These are phyloP conservation scores for Fusarium robinianum DNA, from an alignment of 2,329 filamentous ascomycete species.

Conservation along the genomic window DNA sequence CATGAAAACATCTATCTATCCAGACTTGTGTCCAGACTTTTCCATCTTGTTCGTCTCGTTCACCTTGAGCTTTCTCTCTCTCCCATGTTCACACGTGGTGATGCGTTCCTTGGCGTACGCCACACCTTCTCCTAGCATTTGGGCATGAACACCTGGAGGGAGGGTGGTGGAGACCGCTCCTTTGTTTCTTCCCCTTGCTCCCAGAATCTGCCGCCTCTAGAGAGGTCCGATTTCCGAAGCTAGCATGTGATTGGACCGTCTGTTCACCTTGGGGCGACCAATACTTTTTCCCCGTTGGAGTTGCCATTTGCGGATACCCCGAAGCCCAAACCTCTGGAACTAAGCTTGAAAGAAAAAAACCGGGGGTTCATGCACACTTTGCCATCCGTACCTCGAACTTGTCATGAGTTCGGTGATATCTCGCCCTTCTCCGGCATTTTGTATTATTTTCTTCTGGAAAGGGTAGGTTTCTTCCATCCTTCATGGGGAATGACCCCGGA, in stretches of 20 bases:
- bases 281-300: constrained; percentile 28
- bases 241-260: constrained; percentile 22
- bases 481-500: no score
- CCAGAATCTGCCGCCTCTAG: background rate
- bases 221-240: constrained; percentile 10
- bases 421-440: no score
- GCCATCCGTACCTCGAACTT: no score
- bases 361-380: no score
- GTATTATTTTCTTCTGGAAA: no score
- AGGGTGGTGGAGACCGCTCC: constrained; percentile 2
- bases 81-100: constrained; percentile 4
- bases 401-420: no score
- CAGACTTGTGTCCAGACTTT: background rate
- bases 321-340: constrained; percentile 7
- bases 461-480: no score
- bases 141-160: constrained; percentile 21
- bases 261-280: constrained; percentile 18
- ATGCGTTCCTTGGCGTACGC: constrained; percentile 16
- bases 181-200: background rate
- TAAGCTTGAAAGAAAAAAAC: no score
- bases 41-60: background rate
- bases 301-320: constrained; percentile 7
- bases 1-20: constrained; percentile 25
- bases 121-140: constrained; percentile 18
- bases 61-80: background rate